Evolutionary conservation across 352 stramenopile genomes (phyloP), one percentile per base, ranked within the genome.

Genomic region (Lagenidium sp.): DNA sequence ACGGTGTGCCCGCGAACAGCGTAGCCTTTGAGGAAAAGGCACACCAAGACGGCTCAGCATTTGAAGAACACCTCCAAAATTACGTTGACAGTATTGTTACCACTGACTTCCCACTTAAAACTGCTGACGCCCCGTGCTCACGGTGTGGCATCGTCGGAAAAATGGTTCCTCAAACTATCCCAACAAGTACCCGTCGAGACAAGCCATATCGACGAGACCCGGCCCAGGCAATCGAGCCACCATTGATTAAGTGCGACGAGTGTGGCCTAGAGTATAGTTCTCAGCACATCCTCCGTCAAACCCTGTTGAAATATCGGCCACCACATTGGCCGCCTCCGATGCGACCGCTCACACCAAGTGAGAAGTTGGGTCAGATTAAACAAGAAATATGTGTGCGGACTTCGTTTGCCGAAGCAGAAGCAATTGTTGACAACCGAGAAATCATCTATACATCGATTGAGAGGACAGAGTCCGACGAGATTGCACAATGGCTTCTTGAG

Each of bases 251-350:
- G 45, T 53, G 45, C 22, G 11, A 7, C 8, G 18, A 24, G 8
- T 53, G 45, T 16, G 36, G 11, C 4, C 12, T 24, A 21, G 8
- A 44, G 45, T 16, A 38, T 0, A 53, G 45, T 28, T 0, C 28
- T 13, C 45, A 45, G 21, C 37, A 53, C 13, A 4, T 53, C 10
- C 23, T 53, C 25, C 36, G 30, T 6, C 36, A 36, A 13, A 20
- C 23, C 0, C 29, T 53, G 12, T 21, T 53, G 15, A 28, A 41
- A 7, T n/a, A 41, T 22, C 36, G 45, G 1, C 45, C 45, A 2
- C 45, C 36, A 7, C 37, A 41, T 31, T 53, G 45, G 45, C 45
- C 45, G 1, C 36, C 45, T 10, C 45, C 36, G 8, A 19, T 44
- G 0, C 6, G 6, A 16, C 35, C 25, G 5, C 1, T 13, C 28